Conservation (phyloP, 495 filamentous ascomycete genomes). For the Bathelium albidoporum region DNA sequence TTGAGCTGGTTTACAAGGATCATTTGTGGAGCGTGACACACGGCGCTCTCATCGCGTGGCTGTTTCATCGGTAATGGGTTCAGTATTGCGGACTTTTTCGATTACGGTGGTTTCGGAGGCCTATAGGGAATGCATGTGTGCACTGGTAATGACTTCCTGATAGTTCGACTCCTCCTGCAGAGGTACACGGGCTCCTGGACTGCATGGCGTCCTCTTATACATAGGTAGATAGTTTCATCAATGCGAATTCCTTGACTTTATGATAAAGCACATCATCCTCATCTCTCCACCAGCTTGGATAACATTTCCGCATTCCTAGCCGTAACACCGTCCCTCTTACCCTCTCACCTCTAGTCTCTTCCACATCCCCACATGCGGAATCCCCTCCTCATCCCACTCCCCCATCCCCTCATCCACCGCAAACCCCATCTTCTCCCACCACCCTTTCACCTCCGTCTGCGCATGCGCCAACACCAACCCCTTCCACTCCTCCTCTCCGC, state of each 20-base stretch:
- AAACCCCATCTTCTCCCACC: constrained; percentile 62
- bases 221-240: neutral
- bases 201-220: neutral
- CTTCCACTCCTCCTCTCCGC: constrained; percentile 38
- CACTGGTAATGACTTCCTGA: neutral
- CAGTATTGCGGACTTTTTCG: neutral
- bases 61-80: neutral
- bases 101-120: neutral
- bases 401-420: constrained; percentile 58
- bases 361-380: constrained; percentile 78
- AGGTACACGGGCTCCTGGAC: neutral
- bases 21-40: neutral
- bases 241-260: neutral
- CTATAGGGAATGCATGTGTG: neutral
- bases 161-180: neutral
- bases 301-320: neutral
- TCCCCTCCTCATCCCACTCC: constrained; percentile 72
- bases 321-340: neutral
- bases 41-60: neutral
- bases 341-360: constrained; percentile 20
- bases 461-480: constrained; percentile 69
- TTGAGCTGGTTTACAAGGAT: neutral
- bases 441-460: constrained; percentile 47
- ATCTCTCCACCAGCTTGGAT: neutral
- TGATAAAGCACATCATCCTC: neutral